Conservation (phyloP, 2,329 filamentous ascomycete genomes). For the Colletotrichum destructivum region DNA sequence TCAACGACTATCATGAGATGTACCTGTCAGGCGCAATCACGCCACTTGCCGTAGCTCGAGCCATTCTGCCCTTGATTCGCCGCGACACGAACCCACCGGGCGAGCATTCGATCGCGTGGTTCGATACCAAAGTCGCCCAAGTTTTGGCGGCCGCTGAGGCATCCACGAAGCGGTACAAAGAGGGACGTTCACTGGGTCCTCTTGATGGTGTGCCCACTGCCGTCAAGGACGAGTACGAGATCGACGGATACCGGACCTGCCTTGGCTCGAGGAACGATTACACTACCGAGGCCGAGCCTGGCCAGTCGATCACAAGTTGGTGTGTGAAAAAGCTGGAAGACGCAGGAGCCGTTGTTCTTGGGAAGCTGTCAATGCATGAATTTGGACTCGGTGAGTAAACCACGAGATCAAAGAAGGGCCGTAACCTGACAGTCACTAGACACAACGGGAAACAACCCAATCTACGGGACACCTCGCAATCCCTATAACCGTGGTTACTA, state of each 20-base stretch:
- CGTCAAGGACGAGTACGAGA: conserved; percentile 83
- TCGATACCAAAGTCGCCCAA: conserved; percentile 58
- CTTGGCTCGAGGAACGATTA: conserved; percentile 76
- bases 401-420: background rate
- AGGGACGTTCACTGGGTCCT: conserved; percentile 71
- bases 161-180: conserved; percentile 63
- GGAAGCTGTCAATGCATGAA: conserved; percentile 80
- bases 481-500: conserved; percentile 83
- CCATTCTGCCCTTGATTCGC: conserved; percentile 62
- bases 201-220: conserved; percentile 82
- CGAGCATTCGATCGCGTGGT: conserved; percentile 60
- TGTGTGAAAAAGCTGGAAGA: conserved; percentile 79
- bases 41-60: conserved; percentile 60
- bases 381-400: conserved; percentile 74
- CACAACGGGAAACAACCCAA: conserved; percentile 82
- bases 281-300: conserved; percentile 59
- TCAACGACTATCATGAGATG: conserved; percentile 61
- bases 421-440: conserved; percentile 56
- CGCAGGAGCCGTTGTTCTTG: conserved; percentile 60
- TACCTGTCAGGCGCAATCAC: conserved; percentile 63
- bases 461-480: conserved; percentile 81
- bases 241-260: conserved; percentile 80
- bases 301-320: conserved; percentile 71
- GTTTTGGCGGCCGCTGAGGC: conserved; percentile 60
- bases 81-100: conserved; percentile 55